phyloP scores from a whole-genome alignment of 208 protist genomes.

The Crithidia mellificae region DNA sequence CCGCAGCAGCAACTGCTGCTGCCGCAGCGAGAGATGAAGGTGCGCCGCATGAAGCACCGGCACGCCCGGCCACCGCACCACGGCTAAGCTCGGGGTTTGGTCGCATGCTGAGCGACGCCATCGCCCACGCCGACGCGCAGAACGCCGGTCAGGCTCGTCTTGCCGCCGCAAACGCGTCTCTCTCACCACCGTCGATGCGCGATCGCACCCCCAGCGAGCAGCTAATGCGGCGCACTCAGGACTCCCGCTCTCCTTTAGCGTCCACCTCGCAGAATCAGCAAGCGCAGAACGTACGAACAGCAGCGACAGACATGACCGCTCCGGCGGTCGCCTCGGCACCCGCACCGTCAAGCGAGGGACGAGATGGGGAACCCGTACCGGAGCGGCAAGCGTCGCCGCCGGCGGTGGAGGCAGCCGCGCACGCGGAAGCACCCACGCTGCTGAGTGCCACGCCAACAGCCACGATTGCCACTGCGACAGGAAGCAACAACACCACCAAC shows the following conservation, averaged over 20 bases:
- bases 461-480: neutral
- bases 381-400: neutral
- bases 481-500: too few species aligned
- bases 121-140: neutral
- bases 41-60: too few species aligned
- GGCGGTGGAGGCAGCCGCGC: neutral
- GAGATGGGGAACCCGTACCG: neutral
- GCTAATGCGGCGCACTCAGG: conserved; percentile 23
- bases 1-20: neutral
- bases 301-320: neutral
- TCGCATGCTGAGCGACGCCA: neutral
- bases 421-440: too few species aligned
- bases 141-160: neutral
- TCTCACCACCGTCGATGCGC: conserved; percentile 1
- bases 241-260: conserved; percentile 16
- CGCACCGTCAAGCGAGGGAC: neutral
- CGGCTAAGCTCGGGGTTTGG: neutral
- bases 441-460: conserved; percentile 1
- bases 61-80: neutral
- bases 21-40: neutral
- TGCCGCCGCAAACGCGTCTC: neutral
- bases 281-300: neutral
- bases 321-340: neutral
- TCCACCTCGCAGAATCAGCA: neutral
- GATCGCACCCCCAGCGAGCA: conserved; percentile 26